Percentiles rank a stretch among this genome's conserved stretches.
Evolutionary conservation across 176 grass and related monocot genomes (phyloP).

Genomic region (Raddia guianensis): DNA sequence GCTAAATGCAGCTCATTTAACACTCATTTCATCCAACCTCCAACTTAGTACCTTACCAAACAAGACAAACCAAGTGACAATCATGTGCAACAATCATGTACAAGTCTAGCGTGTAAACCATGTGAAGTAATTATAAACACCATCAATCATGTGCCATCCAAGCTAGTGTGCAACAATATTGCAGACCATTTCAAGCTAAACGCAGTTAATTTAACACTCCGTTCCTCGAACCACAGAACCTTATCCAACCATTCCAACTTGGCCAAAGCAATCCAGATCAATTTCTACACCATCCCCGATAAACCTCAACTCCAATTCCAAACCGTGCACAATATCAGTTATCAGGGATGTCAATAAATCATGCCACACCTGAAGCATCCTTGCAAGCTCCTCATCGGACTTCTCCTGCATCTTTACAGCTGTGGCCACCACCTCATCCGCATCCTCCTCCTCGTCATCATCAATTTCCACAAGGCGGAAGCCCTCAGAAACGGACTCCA

Average conservation of each 20-base stretch:
- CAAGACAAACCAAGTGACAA: slow-evolving; percentile 19
- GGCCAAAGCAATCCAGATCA: background rate
- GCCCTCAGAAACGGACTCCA: slow-evolving; percentile 55
- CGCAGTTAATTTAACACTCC: background rate
- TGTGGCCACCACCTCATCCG: background rate
- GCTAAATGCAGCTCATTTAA: slow-evolving; percentile 8
- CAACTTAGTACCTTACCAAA: background rate
- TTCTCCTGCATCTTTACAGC: slow-evolving; percentile 42
- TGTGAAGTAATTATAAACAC: background rate
- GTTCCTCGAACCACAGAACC: background rate
- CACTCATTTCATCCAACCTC: background rate
- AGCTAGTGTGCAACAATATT: slow-evolving; percentile 9
- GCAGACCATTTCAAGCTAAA: background rate
- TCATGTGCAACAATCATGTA: no score
- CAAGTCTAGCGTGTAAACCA: background rate
- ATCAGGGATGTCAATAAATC: background rate
- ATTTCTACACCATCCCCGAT: background rate
- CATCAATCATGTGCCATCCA: slow-evolving; percentile 1
- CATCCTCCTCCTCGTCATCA: background rate
- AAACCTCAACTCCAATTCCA: background rate
- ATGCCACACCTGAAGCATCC: slow-evolving; percentile 59
- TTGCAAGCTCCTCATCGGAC: slow-evolving; percentile 78
- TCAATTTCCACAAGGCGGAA: slow-evolving; percentile 52
- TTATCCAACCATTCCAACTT: slow-evolving; percentile 1
- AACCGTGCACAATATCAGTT: background rate